Evolutionary conservation across 1,284 basidiomycete genomes (phyloP), one percentile per base, ranked within the genome.

Genomic region (Tilletia caries): DNA sequence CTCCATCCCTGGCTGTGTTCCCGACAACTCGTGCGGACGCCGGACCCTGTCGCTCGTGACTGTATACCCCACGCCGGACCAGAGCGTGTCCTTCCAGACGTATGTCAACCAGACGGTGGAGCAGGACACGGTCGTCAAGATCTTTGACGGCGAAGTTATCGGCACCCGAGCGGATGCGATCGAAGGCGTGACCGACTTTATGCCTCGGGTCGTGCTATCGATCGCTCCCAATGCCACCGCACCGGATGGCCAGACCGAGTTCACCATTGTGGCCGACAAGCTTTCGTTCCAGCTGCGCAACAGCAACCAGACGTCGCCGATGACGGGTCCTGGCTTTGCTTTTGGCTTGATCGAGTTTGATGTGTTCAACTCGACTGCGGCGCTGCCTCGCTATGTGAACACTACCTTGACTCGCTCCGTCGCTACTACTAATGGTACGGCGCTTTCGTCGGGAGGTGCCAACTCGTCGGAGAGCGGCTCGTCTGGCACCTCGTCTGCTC

Each of bases 41-140:
- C 89, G 96, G 18, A 96, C 94, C 0, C 88, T 88, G 0, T 92
- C 97, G 65, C 87, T 90, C 74, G 88, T 95, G 68, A 90, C 89
- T 3, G 89, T 96, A 23, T 60, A 60, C 54, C 54, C 54, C 10
- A 18, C 23, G 15, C 54, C 54, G 29, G 32, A 60, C 29, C 54
- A 10, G 13, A 18, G 25, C 15, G 92, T 92, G 83, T 91, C 93
- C 10, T 70, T 72, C 29, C 90, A 92, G 0, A 88, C 85, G 75
- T 69, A 72, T 23, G 70, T 98, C 54, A 89, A 90, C 1, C 91
- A 98, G 81, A 87, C 88, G 75, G 92, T 91, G 70, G 82, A 86
- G 15, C 84, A 88, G 1, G 92, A 97, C 80, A 85, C 85, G 13
- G 83, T 85, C 8, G 84, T 87, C 1, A 84, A 88, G 13, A 86